Evolutionary conservation across 805 yeast genomes (phyloP).

Genomic region (Saccharomycopsis capsularis): DNA sequence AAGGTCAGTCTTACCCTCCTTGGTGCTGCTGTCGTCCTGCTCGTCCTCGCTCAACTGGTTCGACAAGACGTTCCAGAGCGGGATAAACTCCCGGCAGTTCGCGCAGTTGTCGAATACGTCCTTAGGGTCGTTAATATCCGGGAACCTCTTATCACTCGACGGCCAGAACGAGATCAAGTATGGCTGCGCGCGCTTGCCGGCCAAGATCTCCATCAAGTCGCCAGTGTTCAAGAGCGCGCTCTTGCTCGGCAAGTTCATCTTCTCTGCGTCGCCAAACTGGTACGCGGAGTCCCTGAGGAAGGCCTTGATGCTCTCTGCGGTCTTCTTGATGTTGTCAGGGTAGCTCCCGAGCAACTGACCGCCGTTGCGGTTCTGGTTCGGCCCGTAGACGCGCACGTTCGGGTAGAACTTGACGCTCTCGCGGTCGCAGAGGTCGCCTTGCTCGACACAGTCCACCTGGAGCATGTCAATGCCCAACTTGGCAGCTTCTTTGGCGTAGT

Average conservation of each 20-base stretch:
- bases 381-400: constrained; percentile 59
- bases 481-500: constrained; percentile 39
- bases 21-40: background rate
- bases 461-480: constrained; percentile 46
- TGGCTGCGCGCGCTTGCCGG: constrained; percentile 46
- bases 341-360: constrained; percentile 37
- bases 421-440: constrained; percentile 76
- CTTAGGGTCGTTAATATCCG: constrained; percentile 28
- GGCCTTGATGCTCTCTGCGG: constrained; percentile 40
- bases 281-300: constrained; percentile 50
- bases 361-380: constrained; percentile 35
- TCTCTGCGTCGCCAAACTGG: constrained; percentile 35
- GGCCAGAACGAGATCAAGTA: constrained; percentile 64
- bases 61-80: constrained; percentile 52
- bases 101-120: constrained; percentile 39
- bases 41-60: constrained; percentile 33
- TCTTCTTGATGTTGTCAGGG: constrained; percentile 42
- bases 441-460: constrained; percentile 79
- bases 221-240: constrained; percentile 36
- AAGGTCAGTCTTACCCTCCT: constrained; percentile 29
- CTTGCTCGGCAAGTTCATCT: constrained; percentile 34
- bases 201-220: constrained; percentile 41
- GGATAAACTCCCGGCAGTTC: constrained; percentile 44
- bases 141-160: constrained; percentile 34
- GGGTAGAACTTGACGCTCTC: constrained; percentile 69